Evolutionary conservation across 352 stramenopile species (phyloP), one percentile per base, ranked within the genome.

Genomic region (Pythium rhizo-oryzae): DNA sequence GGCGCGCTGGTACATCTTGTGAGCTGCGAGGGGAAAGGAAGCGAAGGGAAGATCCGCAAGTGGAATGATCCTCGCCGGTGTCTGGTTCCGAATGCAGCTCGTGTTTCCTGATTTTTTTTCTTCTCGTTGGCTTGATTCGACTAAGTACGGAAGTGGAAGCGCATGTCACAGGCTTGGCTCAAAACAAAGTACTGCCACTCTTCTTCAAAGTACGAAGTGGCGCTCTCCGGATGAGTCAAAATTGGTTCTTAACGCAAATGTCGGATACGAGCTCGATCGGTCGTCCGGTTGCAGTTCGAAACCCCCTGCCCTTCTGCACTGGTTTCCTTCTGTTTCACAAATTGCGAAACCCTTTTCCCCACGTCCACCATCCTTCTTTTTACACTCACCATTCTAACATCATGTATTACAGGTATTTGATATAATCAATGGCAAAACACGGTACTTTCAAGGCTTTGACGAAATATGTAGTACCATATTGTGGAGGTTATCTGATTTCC

Each of bases 51-150:
- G 57, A 62, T 52, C 8, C 8, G 21, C 19, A 35, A 60, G 23
- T 47, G 52, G 4, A 46, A 11, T 21, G n/a, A 46, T 30, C 30
- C n/a, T 44, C 16, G n/a, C 21, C 12, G 19, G 11, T 6, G n/a
- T 46, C 33, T 49, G 30, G 30, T 49, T 49, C 43, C 8, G 35
- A 41, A 41, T 33, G 28, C 8, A 41, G 9, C 11, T 6, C 30
- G 1, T n/a, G n/a, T n/a, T 19, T 47, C 53, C 54, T 61, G 54
- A 61, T 49, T 61, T 61, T 47, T 47, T 47, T 46, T 4, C 18
- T 39, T 15, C 8, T 15, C 12, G 35, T 41, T 15, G 53, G 19
- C 19, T 33, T 16, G 19, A 49, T 61, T 35, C 54, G 23, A 39
- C 35, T 56, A 55, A 55, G 43, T 64, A 53, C 58, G 58, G 24